Base-by-base conservation (phyloP, 106 monocot species). In the Vanilla planifolia region DNA sequence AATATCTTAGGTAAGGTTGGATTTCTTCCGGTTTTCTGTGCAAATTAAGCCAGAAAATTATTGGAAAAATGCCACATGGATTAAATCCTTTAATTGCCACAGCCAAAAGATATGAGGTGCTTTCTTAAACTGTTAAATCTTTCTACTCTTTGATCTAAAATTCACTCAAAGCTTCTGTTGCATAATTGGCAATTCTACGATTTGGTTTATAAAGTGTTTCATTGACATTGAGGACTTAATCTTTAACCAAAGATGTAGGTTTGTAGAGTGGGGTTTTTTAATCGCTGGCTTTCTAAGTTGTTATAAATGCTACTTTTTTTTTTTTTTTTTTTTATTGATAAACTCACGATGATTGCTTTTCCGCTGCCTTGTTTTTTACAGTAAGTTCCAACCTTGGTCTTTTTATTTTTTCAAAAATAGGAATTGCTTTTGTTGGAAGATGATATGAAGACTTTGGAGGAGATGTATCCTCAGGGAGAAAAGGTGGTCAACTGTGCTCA, bases 381-480 rank as follows among this genome's bases (percentile, higher is more conserved):
- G 19, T 8, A 33, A 21, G 33, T 57, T 55, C 19, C 14, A 19
- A 34, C 21, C 9, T 35, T 57, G 2, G 19, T 9, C 9, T 20
- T 33, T 2, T 35, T 57, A 3, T 22, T 57, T 19, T 57, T 57
- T 45, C 35, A 34, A 4, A 10, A 51, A 15, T 61, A 94, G 98
- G 98, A 98, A 56, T 80, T 98, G 52, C 71, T 98, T 72, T 72
- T 88, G 25, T 74, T 98, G 70, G 98, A 98, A 72, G 88, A 98
- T 62, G 98, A 98, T 63, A 80, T 85, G 88, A 81, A 84, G 20
- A 88, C 91, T 61, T 69, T 98, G 60, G 98, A 98, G 64, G 98
- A 98, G 63, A 88, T 98, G 87, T 98, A 98, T 61, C 98, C 98
- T 74, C 98, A 98, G 73, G 98, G 98, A 77, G 98, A 98, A 63